Evolutionary conservation across 176 grass and related monocot genomes (phyloP).

Genomic region (Hsuehochloa calcarea): DNA sequence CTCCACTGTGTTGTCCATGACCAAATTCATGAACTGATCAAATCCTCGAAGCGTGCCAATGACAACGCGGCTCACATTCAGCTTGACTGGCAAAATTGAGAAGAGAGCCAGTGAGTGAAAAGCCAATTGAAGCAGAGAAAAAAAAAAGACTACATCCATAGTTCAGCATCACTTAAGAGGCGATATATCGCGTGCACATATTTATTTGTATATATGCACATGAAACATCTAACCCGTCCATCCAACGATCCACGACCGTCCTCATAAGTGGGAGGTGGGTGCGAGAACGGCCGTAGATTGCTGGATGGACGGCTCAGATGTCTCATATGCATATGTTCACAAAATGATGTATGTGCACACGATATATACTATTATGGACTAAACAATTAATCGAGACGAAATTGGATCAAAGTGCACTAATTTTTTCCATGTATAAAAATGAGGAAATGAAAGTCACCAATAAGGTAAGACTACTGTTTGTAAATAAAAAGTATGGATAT

Average conservation of each 20-base stretch:
- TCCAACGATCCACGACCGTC: too few relatives aligned
- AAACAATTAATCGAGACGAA: neutral
- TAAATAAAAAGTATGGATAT: neutral
- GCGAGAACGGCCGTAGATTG: too few relatives aligned
- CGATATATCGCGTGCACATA: too few relatives aligned
- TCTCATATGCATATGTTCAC: too few relatives aligned
- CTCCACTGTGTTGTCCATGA: constrained; percentile 85
- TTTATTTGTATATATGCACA: too few relatives aligned
- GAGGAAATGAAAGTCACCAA: neutral
- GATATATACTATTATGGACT: neutral
- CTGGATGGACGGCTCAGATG: too few relatives aligned
- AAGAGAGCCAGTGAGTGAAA: neutral
- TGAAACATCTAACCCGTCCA: too few relatives aligned
- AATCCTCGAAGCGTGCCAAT: constrained; percentile 86
- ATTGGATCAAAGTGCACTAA: neutral
- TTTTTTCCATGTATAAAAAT: neutral
- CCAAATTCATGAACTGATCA: constrained; percentile 98
- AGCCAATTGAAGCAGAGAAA: neutral
- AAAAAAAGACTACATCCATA: neutral
- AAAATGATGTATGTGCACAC: too few relatives aligned
- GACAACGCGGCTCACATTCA: constrained; percentile 86
- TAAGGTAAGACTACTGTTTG: neutral
- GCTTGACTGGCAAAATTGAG: constrained; percentile 60
- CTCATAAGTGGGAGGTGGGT: too few relatives aligned
- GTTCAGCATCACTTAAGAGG: neutral